phyloP scores from a whole-genome alignment of 1,139 yeast genomes.

The Meyerozyma guilliermondii region DNA sequence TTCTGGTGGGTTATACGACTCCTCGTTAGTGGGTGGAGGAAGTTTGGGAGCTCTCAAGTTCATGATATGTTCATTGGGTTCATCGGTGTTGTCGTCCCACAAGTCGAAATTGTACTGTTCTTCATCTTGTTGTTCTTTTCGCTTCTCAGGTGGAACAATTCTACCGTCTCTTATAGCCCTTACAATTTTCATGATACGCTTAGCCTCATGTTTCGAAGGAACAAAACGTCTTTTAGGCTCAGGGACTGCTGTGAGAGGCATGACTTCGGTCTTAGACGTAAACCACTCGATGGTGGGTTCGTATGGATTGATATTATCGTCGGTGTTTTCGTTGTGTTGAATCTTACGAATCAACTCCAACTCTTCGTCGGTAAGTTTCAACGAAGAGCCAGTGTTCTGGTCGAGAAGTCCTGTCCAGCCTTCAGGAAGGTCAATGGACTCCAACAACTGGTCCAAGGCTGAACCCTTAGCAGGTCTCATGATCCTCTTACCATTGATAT shows the following conservation, averaged over 20 bases:
- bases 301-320: constrained; percentile 77
- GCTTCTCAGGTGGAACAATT: constrained; percentile 69
- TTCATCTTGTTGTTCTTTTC: constrained; percentile 47
- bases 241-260: constrained; percentile 90
- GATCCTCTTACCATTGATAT: constrained; percentile 93
- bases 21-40: constrained; percentile 95
- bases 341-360: constrained; percentile 82
- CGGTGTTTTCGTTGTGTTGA: constrained; percentile 81
- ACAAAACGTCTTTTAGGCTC: constrained; percentile 97
- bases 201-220: constrained; percentile 96
- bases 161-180: constrained; percentile 95
- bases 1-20: constrained; percentile 95
- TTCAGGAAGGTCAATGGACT: constrained; percentile 87
- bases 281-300: constrained; percentile 97
- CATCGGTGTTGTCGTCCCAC: constrained; percentile 71
- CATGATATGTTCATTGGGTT: constrained; percentile 70
- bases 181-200: constrained; percentile 93
- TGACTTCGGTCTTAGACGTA: constrained; percentile 75
- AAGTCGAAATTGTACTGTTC: constrained; percentile 66
- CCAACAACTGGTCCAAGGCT: constrained; percentile 85
- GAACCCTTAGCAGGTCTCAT: constrained; percentile 98
- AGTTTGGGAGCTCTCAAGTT: constrained; percentile 90
- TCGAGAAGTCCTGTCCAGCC: constrained; percentile 98
- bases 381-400: constrained; percentile 81
- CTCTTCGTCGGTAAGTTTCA: constrained; percentile 86